Evolutionary conservation across 192 early-diverging fungal genomes (phyloP), one percentile per base, ranked within the genome.

Genomic region (Umbelopsis sp.): DNA sequence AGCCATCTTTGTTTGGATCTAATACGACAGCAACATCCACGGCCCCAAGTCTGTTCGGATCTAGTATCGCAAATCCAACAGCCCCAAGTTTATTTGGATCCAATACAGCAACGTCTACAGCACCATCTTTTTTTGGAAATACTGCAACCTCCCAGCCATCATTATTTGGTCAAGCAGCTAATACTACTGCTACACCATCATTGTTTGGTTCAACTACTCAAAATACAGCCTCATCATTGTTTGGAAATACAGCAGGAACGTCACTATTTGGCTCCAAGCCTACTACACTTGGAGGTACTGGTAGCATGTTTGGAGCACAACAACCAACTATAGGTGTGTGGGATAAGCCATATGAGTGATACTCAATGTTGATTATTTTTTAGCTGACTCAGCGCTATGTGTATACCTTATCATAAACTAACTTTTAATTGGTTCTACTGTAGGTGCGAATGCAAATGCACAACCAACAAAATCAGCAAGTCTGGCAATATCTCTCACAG

Each of bases 401-500:
- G 71, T 34, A 25, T 25, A 26, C 51, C 12, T 47, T 34, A 26
- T 32, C 25, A 70, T 29, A 53, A 44, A n/a, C 4, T 45, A 32
- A 51, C 36, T 45, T 20, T 34, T 54, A 38, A 47, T 31, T 38
- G 21, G 3, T 4, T 38, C 43, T 38, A 24, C 25, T 53, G n/a
- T 36, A 51, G 36, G 34, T 31, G 56, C 22, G 29, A 49, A 65
- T 25, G 31, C 32, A 31, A 53, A 69, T 49, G 73, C 25, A 14
- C 72, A 62, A 68, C 45, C 65, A 50, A 32, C 80, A 73, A 72
- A 73, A 77, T 52, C 79, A 65, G 44, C 73, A 69, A 67, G 71
- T 54, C 54, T 73, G 54, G 26, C 36, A 71, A 26, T 80, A 69
- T 56, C 70, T 70, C 26, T 45, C 43, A 45, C 78, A 67, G 52